A percentile compares a stretch with the other conserved stretches of the same genome.
phyloP scores from a whole-genome alignment of 805 yeast species.

The Candida xiaguanensis region DNA sequence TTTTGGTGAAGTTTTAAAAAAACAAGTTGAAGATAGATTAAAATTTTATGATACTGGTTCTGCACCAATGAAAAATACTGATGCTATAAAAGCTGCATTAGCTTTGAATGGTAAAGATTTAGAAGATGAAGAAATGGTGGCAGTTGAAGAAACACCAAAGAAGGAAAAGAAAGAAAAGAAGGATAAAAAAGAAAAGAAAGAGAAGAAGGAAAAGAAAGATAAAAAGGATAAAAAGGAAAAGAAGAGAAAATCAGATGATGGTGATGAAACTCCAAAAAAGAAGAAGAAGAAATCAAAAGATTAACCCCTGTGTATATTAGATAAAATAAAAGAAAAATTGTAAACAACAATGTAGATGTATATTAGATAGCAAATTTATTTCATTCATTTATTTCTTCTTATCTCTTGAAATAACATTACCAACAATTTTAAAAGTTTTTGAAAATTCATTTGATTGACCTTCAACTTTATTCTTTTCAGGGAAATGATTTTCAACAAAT shows the following conservation, averaged over 20 bases:
- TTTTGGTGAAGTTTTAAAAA: conserved; percentile 86
- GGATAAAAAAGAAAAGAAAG: conserved; percentile 19
- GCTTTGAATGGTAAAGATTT: conserved; percentile 54
- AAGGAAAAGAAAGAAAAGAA: conserved; percentile 25
- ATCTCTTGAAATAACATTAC: conserved; percentile 33
- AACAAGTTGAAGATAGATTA: conserved; percentile 97
- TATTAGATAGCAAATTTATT: too few species aligned
- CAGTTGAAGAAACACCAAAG: conserved; percentile 17
- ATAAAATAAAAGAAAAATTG: background rate
- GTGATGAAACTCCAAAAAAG: conserved; percentile 47
- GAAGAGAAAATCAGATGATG: conserved; percentile 42
- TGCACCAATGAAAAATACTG: conserved; percentile 93
- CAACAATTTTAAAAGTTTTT: conserved; percentile 43
- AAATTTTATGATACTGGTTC: conserved; percentile 95
- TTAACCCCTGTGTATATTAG: conserved; percentile 15
- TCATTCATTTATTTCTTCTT: conserved; percentile 3
- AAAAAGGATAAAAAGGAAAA: conserved; percentile 62
- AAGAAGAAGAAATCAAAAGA: conserved; percentile 43
- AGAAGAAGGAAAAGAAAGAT: conserved; percentile 38
- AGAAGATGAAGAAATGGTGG: conserved; percentile 20
- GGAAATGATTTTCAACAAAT: conserved; percentile 42
- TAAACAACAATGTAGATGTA: too few species aligned
- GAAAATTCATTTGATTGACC: conserved; percentile 54
- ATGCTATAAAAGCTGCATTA: conserved; percentile 91
- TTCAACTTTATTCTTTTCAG: conserved; percentile 40